Percentiles rank a stretch among this genome's conserved stretches.
Conservation (phyloP, 176 grass and related monocot genomes). For the Thinopyrum elongatum region DNA sequence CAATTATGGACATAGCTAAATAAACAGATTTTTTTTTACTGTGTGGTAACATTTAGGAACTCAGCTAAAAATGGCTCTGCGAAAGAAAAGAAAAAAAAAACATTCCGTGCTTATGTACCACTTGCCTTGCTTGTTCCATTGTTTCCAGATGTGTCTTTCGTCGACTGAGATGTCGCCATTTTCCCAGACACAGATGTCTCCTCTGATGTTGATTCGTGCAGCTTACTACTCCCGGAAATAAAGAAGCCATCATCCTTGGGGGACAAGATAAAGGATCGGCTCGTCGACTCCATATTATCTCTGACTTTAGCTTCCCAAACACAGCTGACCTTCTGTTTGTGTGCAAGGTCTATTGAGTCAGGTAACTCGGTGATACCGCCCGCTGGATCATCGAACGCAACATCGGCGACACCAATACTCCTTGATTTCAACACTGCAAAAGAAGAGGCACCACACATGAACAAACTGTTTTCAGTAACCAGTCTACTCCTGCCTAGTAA, state of each 20-base stretch:
- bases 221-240: slow-evolving; percentile 8
- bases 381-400: neutral
- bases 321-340: neutral
- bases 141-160: slow-evolving; percentile 19
- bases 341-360: neutral
- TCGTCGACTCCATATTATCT: neutral
- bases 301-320: neutral
- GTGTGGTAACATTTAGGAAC: neutral
- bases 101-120: neutral
- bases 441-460: slow-evolving; percentile 9
- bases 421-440: slow-evolving; percentile 44
- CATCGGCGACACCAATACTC: neutral
- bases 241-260: slow-evolving; percentile 21
- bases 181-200: slow-evolving; percentile 2
- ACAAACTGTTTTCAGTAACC: neutral
- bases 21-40: neutral
- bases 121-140: slow-evolving; percentile 36
- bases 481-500: neutral
- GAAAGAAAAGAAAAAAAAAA: neutral
- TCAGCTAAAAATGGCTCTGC: neutral
- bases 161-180: neutral
- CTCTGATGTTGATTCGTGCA: slow-evolving; percentile 3
- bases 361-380: slow-evolving; percentile 1
- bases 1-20: neutral
- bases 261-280: neutral